Conservation (phyloP, 257 asterid genomes). For the Solanum bukasovii region DNA sequence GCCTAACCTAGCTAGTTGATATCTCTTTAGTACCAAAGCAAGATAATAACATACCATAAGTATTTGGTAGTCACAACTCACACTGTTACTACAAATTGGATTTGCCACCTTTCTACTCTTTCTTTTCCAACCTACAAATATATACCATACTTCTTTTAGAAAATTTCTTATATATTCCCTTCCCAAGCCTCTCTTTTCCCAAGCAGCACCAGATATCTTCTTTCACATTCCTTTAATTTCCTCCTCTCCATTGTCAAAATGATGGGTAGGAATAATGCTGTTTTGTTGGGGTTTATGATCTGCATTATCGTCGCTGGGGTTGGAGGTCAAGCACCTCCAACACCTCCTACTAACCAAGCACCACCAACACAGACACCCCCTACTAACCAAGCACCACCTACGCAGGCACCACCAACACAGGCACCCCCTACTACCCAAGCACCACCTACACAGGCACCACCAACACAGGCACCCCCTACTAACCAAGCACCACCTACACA, state of each 20-base stretch:
- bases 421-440: background rate
- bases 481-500: background rate
- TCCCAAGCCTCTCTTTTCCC: background rate
- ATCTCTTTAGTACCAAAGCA: background rate
- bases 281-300: constrained; percentile 21
- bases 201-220: background rate
- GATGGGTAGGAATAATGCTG: constrained; percentile 33
- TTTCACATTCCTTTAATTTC: background rate
- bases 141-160: background rate
- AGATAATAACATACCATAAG: background rate
- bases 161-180: constrained; percentile 27
- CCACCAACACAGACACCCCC: background rate
- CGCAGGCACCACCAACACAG: background rate
- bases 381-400: background rate
- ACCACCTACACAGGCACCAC: background rate
- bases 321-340: constrained; percentile 48
- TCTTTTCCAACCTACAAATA: background rate
- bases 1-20: background rate
- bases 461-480: background rate
- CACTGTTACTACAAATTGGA: background rate
- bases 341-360: background rate
- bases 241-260: constrained; percentile 7
- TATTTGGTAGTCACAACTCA: background rate
- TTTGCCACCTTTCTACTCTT: background rate
- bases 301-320: constrained; percentile 49